Percentiles rank a stretch among this genome's conserved stretches.
These are phyloP conservation scores for Trichoderma gracile DNA, from an alignment of 2,329 filamentous ascomycete species.

Conservation along the genomic window DNA sequence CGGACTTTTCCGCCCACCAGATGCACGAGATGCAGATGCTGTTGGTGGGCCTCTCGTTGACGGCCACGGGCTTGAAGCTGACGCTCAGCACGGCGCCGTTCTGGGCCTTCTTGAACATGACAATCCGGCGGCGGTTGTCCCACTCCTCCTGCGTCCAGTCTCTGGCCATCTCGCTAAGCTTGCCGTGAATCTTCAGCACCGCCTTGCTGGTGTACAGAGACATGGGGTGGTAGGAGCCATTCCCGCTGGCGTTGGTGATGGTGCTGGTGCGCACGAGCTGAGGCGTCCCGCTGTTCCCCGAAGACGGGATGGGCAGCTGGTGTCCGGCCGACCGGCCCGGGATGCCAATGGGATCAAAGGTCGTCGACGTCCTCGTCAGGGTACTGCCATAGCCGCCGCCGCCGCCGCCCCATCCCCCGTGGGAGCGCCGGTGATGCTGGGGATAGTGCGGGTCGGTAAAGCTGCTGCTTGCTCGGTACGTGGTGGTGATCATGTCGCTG, in stretches of 20 bases:
- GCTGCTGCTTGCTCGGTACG: slow-evolving; percentile 54
- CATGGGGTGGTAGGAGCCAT: slow-evolving; percentile 70
- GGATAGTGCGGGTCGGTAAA: slow-evolving; percentile 52
- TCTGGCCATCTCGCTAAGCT: slow-evolving; percentile 79
- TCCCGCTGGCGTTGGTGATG: slow-evolving; percentile 42
- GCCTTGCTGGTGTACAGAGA: slow-evolving; percentile 83
- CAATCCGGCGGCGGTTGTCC: slow-evolving; percentile 75
- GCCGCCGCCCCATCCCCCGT: slow-evolving; percentile 46
- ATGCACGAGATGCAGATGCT: slow-evolving; percentile 97
- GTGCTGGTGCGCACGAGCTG: slow-evolving; percentile 60
- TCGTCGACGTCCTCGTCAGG: slow-evolving; percentile 43
- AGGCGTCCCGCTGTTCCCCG: slow-evolving; percentile 42
- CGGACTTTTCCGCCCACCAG: slow-evolving; percentile 87
- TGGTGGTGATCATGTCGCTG: slow-evolving; percentile 56
- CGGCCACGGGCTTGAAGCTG: slow-evolving; percentile 75
- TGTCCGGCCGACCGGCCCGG: slow-evolving; percentile 48
- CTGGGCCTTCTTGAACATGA: slow-evolving; percentile 84
- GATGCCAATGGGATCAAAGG: slow-evolving; percentile 47
- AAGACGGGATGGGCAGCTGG: slow-evolving; percentile 50
- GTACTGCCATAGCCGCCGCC: slow-evolving; percentile 45
- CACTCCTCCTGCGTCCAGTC: slow-evolving; percentile 83
- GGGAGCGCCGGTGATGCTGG: slow-evolving; percentile 44
- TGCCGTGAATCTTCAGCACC: slow-evolving; percentile 78
- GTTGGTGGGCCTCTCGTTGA: slow-evolving; percentile 76
- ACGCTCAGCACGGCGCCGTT: slow-evolving; percentile 77